Percentiles rank a stretch among this genome's conserved stretches.
Evolutionary conservation across 2,329 filamentous ascomycete species (phyloP).

Genomic region (Alternaria conjuncta): DNA sequence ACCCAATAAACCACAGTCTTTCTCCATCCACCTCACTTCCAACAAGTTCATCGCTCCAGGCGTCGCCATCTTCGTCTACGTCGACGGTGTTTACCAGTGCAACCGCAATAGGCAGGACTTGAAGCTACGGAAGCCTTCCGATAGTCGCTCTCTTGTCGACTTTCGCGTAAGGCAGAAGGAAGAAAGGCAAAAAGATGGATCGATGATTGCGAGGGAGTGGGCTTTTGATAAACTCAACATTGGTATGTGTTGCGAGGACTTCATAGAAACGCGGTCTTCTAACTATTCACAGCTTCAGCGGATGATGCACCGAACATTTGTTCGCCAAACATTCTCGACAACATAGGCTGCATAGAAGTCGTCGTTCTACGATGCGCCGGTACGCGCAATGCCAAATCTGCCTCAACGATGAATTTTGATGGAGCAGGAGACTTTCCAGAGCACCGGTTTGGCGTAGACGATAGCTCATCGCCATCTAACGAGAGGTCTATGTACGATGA

Average conservation of each 20-base stretch:
- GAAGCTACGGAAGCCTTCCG: constrained; percentile 34
- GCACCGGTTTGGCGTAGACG: constrained; percentile 21
- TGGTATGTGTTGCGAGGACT: constrained; percentile 42
- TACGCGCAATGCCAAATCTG: constrained; percentile 23
- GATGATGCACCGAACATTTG: constrained; percentile 45
- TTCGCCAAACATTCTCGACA: constrained; percentile 43
- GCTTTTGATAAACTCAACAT: constrained; percentile 58
- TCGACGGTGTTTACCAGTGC: constrained; percentile 64
- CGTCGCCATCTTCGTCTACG: constrained; percentile 62
- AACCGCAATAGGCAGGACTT: constrained; percentile 60
- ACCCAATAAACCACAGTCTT: constrained; percentile 53
- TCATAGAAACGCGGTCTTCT: background rate
- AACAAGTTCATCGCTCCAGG: constrained; percentile 60
- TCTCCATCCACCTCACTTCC: constrained; percentile 58
- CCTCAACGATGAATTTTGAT: constrained; percentile 37
- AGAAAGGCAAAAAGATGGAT: constrained; percentile 53
- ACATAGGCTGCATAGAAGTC: constrained; percentile 57
- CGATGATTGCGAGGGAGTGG: constrained; percentile 61
- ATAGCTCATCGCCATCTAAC: constrained; percentile 2
- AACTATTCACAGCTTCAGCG: constrained; percentile 41
- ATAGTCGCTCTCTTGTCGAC: constrained; percentile 51
- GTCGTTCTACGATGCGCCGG: constrained; percentile 54
- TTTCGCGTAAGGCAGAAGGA: constrained; percentile 63
- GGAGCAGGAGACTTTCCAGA: constrained; percentile 29
- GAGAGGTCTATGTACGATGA: constrained; percentile 25